Evolutionary conservation across 2,329 filamentous ascomycete species (phyloP), one percentile per base, ranked within the genome.

Genomic region (Immersiporthe knoxdaviesiana): DNA sequence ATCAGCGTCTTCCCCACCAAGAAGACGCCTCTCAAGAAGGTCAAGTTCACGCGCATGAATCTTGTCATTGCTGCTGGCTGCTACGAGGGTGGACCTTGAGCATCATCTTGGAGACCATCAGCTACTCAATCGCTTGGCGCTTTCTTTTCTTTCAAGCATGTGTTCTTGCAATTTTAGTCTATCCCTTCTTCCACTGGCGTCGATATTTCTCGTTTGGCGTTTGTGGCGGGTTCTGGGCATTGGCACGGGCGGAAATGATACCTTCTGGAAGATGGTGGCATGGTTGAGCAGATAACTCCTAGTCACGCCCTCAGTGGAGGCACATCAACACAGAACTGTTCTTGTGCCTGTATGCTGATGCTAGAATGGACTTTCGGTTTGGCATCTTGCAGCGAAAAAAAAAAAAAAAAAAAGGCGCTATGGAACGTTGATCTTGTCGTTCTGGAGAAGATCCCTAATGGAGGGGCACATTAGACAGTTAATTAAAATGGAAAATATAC

Each of bases 1-100:
- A 97, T 99, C 81, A 93, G 90, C 72, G 94, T 93, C 0, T 98
- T 97, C 77, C 90, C 93, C 0, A 98, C 96, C 4, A 99, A 99
- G 87, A 97, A 97, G 82, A 95, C 92, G 21, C 94, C 95, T 0
- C 92, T 98, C 14, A 92, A 97, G 80, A 96, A 95, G 81, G 94
- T 97, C 66, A 89, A 91, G 76, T 97, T 97, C 76, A 98, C 96
- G 3, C 86, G 93, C 71, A 97, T 97, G 93, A 99, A 99, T 78
- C 80, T 98, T 73, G 91, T 97, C 16, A 84, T 98, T 71, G 94
- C 94, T 30, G 93, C 92, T 61, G 93, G 94, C 32, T 90, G 87
- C 75, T 90, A 88, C 74, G 85, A 88, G 65, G 84, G 86, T 50
- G 84, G 86, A 72, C 79, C 81, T 70, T 83, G 80, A 66, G 64